A percentile compares a stretch with the other conserved stretches of the same genome.
These are phyloP conservation scores for Trichoderma asperellum DNA, from an alignment of 2,329 filamentous ascomycete species.

Conservation along the genomic window DNA sequence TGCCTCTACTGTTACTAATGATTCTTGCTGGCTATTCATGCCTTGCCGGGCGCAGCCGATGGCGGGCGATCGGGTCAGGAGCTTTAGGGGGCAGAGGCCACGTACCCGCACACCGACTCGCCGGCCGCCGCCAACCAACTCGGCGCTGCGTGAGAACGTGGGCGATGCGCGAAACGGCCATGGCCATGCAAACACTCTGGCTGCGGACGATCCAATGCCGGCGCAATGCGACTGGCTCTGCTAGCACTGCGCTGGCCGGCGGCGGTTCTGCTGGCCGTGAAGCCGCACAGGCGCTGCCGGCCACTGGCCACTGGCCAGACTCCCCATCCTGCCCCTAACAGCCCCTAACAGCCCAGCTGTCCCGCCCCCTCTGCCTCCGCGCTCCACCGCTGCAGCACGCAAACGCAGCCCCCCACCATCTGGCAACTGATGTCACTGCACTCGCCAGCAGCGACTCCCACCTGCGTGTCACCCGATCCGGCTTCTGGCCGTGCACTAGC, in stretches of 20 bases:
- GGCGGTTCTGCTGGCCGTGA: not conserved
- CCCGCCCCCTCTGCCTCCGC: not conserved
- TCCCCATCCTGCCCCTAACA: not conserved
- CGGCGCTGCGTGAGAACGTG: slow-evolving; percentile 3
- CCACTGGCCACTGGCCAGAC: not conserved
- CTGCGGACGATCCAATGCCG: not conserved
- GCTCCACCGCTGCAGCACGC: slow-evolving; percentile 10
- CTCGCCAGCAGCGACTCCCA: not conserved
- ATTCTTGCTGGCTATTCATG: not conserved
- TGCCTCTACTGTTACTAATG: not conserved
- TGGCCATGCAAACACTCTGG: slow-evolving; percentile 3
- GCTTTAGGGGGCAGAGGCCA: slow-evolving; percentile 8
- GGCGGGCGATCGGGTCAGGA: slow-evolving; percentile 17
- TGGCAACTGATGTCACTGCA: slow-evolving; percentile 18
- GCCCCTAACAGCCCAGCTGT: not conserved
- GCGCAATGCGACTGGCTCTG: not conserved
- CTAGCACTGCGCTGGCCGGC: not conserved
- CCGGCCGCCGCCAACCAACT: not conserved
- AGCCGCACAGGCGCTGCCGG: not conserved
- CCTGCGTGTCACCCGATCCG: slow-evolving; percentile 27
- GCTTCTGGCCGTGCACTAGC: slow-evolving; percentile 19
- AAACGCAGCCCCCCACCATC: slow-evolving; percentile 19
- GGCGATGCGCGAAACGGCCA: slow-evolving; percentile 10
- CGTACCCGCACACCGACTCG: not conserved
- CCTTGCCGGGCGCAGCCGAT: slow-evolving; percentile 17